Percentiles rank a stretch among this genome's conserved stretches.
Conservation (phyloP, 2,329 filamentous ascomycete species). For the Hypoxylon sp. region DNA sequence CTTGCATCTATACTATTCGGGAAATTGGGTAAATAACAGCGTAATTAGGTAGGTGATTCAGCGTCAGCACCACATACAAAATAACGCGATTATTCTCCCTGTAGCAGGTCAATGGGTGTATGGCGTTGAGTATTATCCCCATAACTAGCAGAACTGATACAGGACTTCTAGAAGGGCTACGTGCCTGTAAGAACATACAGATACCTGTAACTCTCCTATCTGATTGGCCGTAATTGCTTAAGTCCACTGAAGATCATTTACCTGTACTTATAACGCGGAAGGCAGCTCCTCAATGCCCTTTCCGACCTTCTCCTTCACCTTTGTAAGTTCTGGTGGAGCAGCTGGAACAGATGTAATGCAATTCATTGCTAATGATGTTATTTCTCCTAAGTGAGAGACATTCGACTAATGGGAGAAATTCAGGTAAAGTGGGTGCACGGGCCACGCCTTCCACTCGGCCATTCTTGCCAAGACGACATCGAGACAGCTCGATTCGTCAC, state of each 20-base stretch:
- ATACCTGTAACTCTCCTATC: background rate
- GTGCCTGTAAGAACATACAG: background rate
- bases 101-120: background rate
- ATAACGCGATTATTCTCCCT: background rate
- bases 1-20: no score
- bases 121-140: background rate
- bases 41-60: no score
- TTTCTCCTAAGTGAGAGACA: no score
- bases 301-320: background rate
- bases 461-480: no score
- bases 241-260: background rate
- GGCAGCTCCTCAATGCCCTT: background rate
- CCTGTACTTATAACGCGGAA: background rate
- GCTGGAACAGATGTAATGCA: no score
- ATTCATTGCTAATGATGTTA: no score
- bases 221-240: background rate
- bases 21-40: no score
- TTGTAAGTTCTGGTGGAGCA: background rate
- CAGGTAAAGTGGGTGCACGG: no score
- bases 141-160: background rate
- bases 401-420: no score
- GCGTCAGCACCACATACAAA: background rate
- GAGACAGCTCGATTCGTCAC: no score
- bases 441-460: no score
- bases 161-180: no score